Conservation (phyloP, 805 yeast genomes). For the Danielia oregonensis region DNA sequence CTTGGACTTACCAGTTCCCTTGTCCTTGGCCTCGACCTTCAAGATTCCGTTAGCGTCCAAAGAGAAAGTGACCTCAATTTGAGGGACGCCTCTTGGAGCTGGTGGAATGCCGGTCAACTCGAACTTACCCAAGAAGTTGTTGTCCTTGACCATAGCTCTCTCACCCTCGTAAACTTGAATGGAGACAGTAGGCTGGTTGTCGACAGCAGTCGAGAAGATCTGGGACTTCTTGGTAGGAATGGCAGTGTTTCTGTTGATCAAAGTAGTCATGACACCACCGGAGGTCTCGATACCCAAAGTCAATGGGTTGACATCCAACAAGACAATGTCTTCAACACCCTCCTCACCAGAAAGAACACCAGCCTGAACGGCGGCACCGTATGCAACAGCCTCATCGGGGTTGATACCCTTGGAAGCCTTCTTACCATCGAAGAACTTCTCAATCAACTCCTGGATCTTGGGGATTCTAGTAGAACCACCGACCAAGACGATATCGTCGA, state of each 20-base stretch:
- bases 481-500: constrained; percentile 20
- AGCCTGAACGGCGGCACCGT: constrained; percentile 73
- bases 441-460: constrained; percentile 19
- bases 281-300: constrained; percentile 21
- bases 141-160: constrained; percentile 21
- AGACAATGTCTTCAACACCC: constrained; percentile 71
- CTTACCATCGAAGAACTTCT: constrained; percentile 18
- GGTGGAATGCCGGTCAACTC: constrained; percentile 22
- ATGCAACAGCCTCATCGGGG: constrained; percentile 50
- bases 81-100: constrained; percentile 21
- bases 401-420: constrained; percentile 24
- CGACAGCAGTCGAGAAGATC: constrained; percentile 20
- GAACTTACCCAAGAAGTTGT: constrained; percentile 20
- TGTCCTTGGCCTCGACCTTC: constrained; percentile 19
- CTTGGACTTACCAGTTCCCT: constrained; percentile 19
- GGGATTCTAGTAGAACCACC: constrained; percentile 22
- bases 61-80: constrained; percentile 19
- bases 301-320: constrained; percentile 22
- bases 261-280: constrained; percentile 21
- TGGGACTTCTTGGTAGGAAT: constrained; percentile 21
- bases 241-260: constrained; percentile 21
- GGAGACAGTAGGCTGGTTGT: constrained; percentile 21
- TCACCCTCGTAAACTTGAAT: constrained; percentile 20
- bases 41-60: constrained; percentile 20
- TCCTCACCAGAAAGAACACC: constrained; percentile 22